Percentiles rank a stretch among this genome's conserved stretches.
phyloP scores from a whole-genome alignment of 2,329 filamentous ascomycete genomes.

The Setomelanomma holmii region DNA sequence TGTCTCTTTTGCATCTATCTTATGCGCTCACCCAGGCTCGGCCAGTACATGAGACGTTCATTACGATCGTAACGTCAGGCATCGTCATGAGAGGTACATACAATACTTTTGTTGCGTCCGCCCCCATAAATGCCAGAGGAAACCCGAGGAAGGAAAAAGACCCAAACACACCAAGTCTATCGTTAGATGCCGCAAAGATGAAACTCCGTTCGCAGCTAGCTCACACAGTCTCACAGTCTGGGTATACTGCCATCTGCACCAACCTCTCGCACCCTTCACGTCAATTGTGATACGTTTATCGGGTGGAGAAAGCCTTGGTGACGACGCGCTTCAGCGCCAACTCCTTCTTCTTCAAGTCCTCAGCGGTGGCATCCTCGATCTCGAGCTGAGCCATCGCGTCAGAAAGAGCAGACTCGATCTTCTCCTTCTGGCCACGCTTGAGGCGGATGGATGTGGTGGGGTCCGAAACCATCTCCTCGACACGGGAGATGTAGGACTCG shows the following conservation, averaged over 20 bases:
- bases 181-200: conserved; percentile 43
- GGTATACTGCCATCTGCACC: conserved; percentile 38
- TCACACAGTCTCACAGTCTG: conserved; percentile 28
- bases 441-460: conserved; percentile 95
- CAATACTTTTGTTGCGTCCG: conserved; percentile 28
- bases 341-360: conserved; percentile 99
- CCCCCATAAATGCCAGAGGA: conserved; percentile 32
- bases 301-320: conserved; percentile 96
- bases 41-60: conserved; percentile 31
- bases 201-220: conserved; percentile 38
- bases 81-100: conserved; percentile 40
- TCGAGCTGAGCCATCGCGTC: conserved; percentile 98
- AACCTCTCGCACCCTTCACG: conserved; percentile 24
- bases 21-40: conserved; percentile 10
- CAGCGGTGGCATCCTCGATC: conserved; percentile 87
- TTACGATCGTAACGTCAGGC: conserved; percentile 36
- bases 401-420: conserved; percentile 96
- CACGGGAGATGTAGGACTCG: conserved; percentile 97
- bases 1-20: conserved; percentile 20
- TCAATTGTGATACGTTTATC: conserved; percentile 60
- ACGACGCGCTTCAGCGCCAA: conserved; percentile 95
- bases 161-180: conserved; percentile 46
- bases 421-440: conserved; percentile 99
- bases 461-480: conserved; percentile 98
- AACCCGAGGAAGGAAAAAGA: conserved; percentile 33